phyloP scores from a whole-genome alignment of 371 early-diverging fungal species.

The Apophysomyces ossiformis region DNA sequence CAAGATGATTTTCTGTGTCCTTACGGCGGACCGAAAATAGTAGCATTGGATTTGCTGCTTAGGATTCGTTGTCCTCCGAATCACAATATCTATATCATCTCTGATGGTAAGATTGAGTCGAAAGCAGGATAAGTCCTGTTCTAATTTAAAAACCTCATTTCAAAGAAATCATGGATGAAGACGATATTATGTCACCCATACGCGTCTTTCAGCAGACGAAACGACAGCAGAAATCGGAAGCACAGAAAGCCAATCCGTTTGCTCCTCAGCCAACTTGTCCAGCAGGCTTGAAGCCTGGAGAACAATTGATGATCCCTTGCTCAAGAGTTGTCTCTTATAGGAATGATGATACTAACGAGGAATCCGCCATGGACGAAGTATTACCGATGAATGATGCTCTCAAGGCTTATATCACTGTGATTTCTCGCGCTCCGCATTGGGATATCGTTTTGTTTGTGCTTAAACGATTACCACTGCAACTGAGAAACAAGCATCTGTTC shows the following conservation, averaged over 20 bases:
- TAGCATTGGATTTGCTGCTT: conserved; percentile 58
- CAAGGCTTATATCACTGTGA: conserved; percentile 52
- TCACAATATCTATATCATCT: conserved; percentile 55
- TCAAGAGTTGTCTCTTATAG: conserved; percentile 51
- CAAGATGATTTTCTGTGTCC: conserved; percentile 40
- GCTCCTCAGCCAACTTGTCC: conserved; percentile 18
- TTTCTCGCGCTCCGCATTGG: conserved; percentile 70
- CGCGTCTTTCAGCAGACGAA: conserved; percentile 16
- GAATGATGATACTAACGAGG: conserved; percentile 27
- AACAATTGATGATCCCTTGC: not conserved
- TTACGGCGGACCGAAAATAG: conserved; percentile 56
- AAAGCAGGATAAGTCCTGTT: not conserved
- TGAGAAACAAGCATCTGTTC: conserved; percentile 77
- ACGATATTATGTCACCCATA: conserved; percentile 23
- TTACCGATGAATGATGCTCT: conserved; percentile 49
- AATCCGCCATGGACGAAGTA: conserved; percentile 24
- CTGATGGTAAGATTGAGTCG: conserved; percentile 34
- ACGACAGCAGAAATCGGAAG: conserved; percentile 17
- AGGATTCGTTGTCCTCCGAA: conserved; percentile 63
- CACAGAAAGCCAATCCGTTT: conserved; percentile 11
- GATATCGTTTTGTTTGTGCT: conserved; percentile 69
- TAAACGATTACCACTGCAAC: conserved; percentile 65
- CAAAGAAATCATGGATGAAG: conserved; percentile 15
- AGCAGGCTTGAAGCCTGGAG: not conserved
- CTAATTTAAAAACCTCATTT: not conserved